Evolutionary conservation across 495 filamentous ascomycete genomes (phyloP), one percentile per base, ranked within the genome.

Genomic region (Annulohypoxylon nitens): DNA sequence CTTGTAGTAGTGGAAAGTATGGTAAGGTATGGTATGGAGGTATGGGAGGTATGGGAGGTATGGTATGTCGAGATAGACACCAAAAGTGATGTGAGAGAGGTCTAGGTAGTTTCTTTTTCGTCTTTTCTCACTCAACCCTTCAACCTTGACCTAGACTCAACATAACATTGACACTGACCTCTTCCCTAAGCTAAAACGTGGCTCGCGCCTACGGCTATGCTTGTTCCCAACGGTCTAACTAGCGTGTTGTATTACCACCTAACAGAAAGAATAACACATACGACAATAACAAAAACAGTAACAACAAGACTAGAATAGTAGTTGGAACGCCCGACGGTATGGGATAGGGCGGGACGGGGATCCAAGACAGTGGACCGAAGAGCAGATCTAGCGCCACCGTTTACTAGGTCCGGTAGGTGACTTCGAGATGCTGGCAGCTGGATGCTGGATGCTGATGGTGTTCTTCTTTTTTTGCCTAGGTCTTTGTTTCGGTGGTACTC

Each of bases 261-360:
- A 75, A 67, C 43, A 57, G 23, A 51, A 50, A 60, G 54, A n/a
- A 61, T 45, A 64, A 53, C 61, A 25, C 57, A 70, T 67, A 67
- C 62, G 43, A 69, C 64, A 64, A 64, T 30, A 67, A 12, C 43
- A 69, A 66, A 48, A 70, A 45, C 41, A 62, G 68, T 18, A 36
- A 47, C 61, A 55, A 45, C 14, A 58, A 50, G 57, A 70, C 26
- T 14, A 53, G 43, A 53, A 12, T 39, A 59, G 61, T 51, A 34
- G 34, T 18, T 16, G 60, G 69, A 30, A n/a, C 58, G 58, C 72
- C 73, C 73, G 73, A 60, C 41, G 68, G 61, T 72, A 62, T 72
- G 69, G 69, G 64, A 75, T 69, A 75, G 67, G 67, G 67, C 69
- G 64, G 69, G 64, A 72, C 64, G 73, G 64, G 51, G 59, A 72